Base-by-base conservation (phyloP, 31 red algal genomes). In the Endocladia muricata region DNA sequence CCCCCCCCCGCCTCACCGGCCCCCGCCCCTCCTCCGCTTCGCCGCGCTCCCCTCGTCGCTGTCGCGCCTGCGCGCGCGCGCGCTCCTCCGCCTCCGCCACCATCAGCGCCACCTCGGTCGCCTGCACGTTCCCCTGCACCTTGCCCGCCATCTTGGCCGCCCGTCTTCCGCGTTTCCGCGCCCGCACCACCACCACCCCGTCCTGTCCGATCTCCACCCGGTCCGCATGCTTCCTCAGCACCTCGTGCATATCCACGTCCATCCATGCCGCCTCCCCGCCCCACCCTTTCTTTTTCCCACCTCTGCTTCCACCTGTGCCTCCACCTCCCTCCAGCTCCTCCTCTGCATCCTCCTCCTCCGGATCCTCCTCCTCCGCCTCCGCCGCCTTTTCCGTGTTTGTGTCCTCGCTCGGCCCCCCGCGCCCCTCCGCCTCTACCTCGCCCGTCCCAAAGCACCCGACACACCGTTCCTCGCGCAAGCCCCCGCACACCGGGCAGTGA, bases 161-260 rank as follows among this genome's bases (percentile, higher is more conserved):
- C 1, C n/a, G n/a, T n/a, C n/a, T n/a, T n/a, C n/a, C n/a, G n/a
- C n/a, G n/a, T n/a, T 54, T 81, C 51, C 40, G 54, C 23, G 79
- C 79, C 35, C 82, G 33, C 73, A 86, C 19, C 7, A 86, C 33
- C 49, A 86, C 60, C 0, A 47, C 44, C 22, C 82, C 82, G 43
- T 86, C 82, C 37, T 48, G 37, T 39, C 82, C 82, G 33, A 86
- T 39, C 32, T 86, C 82, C 44, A 86, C 47, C 40, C 82, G 36
- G 32, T 86, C 82, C 34, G 40, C 38, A n/a, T n/a, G n/a, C n/a
- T n/a, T n/a, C n/a, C n/a, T n/a, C n/a, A n/a, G n/a, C n/a, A n/a
- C n/a, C n/a, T n/a, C n/a, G n/a, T n/a, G n/a, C n/a, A n/a, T n/a
- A n/a, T n/a, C n/a, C n/a, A n/a, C n/a, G n/a, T n/a, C n/a, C n/a